Evolutionary conservation across 306 rosid genomes (phyloP), one percentile per base, ranked within the genome.

Genomic region (Quillaja saponaria): DNA sequence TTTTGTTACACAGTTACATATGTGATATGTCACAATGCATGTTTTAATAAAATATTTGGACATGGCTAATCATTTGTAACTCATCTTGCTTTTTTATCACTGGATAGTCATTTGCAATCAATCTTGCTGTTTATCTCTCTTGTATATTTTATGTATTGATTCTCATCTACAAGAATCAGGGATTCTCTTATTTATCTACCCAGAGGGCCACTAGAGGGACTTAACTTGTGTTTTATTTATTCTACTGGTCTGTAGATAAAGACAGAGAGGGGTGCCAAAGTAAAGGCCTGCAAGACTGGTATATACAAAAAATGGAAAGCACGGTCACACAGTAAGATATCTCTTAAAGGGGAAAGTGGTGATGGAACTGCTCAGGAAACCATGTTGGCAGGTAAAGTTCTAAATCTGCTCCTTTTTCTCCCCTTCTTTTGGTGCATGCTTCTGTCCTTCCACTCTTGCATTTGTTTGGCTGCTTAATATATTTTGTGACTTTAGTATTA

Each of bases 201-300:
- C 6, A 34, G 44, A 13, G 61, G 35, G 49, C 46, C 61, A 4
- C 31, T 25, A 25, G 31, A 35, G 18, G n/a, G 33, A 46, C 44
- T 44, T 28, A 5, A n/a, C 41, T 18, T 49, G 17, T 15, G 34
- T 47, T 78, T 25, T 55, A 31, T 71, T 35, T 45, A 67, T 64
- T 58, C 48, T 64, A 6, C 13, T 63, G 53, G 40, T 66, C 18
- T 55, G 47, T 63, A 91, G 95, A 66, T 91, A 66, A 91, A 82
- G 84, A 88, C 96, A 59, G 98, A 91, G 81, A 78, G 96, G 68
- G 96, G 98, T 58, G 82, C 95, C 35, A 91, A 82, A 81, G 86
- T 68, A 12, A 88, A 80, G 79, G 80, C 87, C 34, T 81, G 69
- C 70, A 86, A 86, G 79, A 91, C 95, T 14, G 98, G 98, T 49